Base-by-base conservation (phyloP, 164 flowering plant genomes). In the Paratinospora sagittata region DNA sequence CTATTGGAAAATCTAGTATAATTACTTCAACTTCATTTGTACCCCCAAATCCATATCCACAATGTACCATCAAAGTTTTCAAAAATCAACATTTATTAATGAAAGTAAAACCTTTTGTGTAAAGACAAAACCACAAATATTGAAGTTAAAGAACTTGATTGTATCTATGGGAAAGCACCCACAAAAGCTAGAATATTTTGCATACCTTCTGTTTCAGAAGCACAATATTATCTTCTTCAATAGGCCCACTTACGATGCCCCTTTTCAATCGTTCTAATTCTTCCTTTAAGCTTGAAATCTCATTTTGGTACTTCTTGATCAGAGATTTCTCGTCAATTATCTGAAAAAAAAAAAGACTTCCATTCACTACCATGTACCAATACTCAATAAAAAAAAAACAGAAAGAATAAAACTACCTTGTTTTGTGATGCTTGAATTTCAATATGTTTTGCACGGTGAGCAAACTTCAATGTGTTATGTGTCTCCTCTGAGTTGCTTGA, bases 361-460 rank as follows among this genome's bases (percentile, higher is more conserved):
- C 34, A 41, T 72, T 68, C 70, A 30, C 12, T 69, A 37, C 52
- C 73, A 67, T 19, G 63, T 11, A 68, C 27, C 17, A 43, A 66
- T 52, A 65, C 58, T 58, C 39, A 47, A 66, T 9, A 34, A n/a
- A 57, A 61, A 27, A 58, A 30, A 70, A 74, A 6, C 47, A 55
- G 62, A 27, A 4, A 45, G 24, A 64, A 71, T 14, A 55, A 64
- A 3, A 43, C 36, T 74, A 89, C 99, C 86, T 89, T 92, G 78
- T 95, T 95, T 78, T 91, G 98, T 70, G 96, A 91, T 75, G 99
- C 97, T 83, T 90, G 96, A 78, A 95, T 90, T 80, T 92, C 99
- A 81, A 95, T 91, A 73, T 86, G 97, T 77, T 95, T 95, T 66
- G 98, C 93, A 76, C 97, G 97, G 72, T 92, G 98, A 43, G 97